Conservation (phyloP, 208 protist genomes). For the Crithidia brevicula region DNA sequence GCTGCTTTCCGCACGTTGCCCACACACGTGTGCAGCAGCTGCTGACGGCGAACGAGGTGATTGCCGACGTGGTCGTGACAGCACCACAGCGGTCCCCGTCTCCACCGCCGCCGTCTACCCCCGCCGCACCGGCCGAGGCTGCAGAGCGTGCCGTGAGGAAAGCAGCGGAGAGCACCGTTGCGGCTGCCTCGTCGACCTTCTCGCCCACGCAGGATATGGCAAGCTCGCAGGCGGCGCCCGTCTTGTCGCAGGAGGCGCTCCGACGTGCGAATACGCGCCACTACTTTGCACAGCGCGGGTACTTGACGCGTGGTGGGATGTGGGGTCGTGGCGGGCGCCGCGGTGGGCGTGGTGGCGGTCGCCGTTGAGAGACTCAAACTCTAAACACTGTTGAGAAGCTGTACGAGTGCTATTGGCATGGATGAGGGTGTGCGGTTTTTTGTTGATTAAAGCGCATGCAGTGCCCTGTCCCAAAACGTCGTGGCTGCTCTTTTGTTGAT, state of each 20-base stretch:
- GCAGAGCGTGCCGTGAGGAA: background rate
- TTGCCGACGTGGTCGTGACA: slow-evolving; percentile 31
- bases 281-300: slow-evolving; percentile 42
- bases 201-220: background rate
- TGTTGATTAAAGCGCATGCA: too few relatives aligned
- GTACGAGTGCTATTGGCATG: too few relatives aligned
- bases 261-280: slow-evolving; percentile 42
- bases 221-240: background rate
- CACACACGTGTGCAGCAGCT: slow-evolving; percentile 54
- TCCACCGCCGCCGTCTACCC: slow-evolving; percentile 1
- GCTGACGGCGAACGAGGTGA: slow-evolving; percentile 60
- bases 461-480: too few relatives aligned
- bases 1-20: slow-evolving; percentile 64
- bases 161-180: too few relatives aligned
- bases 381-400: too few relatives aligned
- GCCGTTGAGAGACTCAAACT: background rate
- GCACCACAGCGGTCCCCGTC: background rate
- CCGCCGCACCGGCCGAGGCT: background rate
- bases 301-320: slow-evolving; percentile 24
- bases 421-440: too few relatives aligned
- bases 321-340: slow-evolving; percentile 22
- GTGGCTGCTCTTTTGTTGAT: too few relatives aligned
- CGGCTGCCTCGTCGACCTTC: background rate
- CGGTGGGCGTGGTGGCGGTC: slow-evolving; percentile 21
- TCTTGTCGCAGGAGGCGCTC: slow-evolving; percentile 30